A percentile compares a stretch with the other conserved stretches of the same genome.
phyloP scores from a whole-genome alignment of 768 basidiomycete species.

The Boletus huronensis region DNA sequence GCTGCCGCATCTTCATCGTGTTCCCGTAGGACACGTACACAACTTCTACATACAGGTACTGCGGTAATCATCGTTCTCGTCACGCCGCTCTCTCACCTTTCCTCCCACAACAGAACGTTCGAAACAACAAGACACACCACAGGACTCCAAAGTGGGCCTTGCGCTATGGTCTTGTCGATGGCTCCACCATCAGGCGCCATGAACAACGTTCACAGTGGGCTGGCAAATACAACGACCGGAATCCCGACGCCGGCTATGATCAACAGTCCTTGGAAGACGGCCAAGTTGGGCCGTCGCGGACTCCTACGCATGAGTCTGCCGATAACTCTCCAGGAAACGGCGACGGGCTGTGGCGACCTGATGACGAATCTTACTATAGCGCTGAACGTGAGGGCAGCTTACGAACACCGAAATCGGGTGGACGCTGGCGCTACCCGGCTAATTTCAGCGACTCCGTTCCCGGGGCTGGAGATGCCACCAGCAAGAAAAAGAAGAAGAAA shows the following conservation, averaged over 20 bases:
- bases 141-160: conserved; percentile 97
- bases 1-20: conserved; percentile 3
- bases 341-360: conserved; percentile 65
- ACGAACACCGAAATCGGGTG: conserved; percentile 34
- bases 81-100: conserved; percentile 3
- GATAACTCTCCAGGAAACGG: conserved; percentile 24
- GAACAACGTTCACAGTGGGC: conserved; percentile 86
- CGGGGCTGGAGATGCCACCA: conserved; percentile 38
- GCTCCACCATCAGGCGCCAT: conserved; percentile 71
- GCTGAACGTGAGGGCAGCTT: conserved; percentile 36
- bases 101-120: conserved; percentile 62
- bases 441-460: conserved; percentile 64
- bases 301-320: conserved; percentile 8
- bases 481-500: conserved; percentile 73
- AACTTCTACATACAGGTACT: conserved; percentile 88
- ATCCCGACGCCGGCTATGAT: conserved; percentile 64
- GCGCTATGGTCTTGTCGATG: conserved; percentile 86
- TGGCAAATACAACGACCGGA: conserved; percentile 77
- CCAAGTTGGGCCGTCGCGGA: conserved; percentile 43
- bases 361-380: conserved; percentile 76
- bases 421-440: conserved; percentile 82
- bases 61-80: background rate
- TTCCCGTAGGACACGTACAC: conserved; percentile 70
- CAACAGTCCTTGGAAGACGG: conserved; percentile 77
- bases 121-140: conserved; percentile 90